Evolutionary conservation across 345 rosid species (phyloP).

Genomic region (Anastatica hierochuntica): DNA sequence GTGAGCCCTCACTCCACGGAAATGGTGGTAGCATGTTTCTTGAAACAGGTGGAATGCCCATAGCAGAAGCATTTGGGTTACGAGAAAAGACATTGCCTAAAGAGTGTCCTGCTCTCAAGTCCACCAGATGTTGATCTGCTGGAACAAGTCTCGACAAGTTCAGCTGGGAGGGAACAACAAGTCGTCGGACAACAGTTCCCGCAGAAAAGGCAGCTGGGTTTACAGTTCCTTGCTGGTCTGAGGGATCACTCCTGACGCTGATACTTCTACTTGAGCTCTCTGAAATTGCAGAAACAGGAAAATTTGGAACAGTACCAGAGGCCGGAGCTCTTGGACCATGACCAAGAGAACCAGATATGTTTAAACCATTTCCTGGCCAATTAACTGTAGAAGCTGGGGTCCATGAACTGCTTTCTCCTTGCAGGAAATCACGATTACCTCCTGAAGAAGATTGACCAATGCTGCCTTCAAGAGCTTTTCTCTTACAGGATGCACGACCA

Average conservation of each 20-base stretch:
- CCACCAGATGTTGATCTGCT: conserved; percentile 35
- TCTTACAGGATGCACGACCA: conserved; percentile 56
- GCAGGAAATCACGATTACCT: conserved; percentile 43
- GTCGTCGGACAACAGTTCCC: conserved; percentile 37
- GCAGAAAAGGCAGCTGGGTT: conserved; percentile 40
- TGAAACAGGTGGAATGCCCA: conserved; percentile 44
- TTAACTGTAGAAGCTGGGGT: conserved; percentile 29
- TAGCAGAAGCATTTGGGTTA: conserved; percentile 25
- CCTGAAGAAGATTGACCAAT: conserved; percentile 58
- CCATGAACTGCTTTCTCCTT: conserved; percentile 48
- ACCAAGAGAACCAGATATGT: conserved; percentile 31
- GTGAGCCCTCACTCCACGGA: conserved; percentile 45
- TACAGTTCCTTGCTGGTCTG: conserved; percentile 39
- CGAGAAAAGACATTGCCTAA: conserved; percentile 30
- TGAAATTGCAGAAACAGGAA: conserved; percentile 24
- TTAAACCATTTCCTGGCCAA: conserved; percentile 34
- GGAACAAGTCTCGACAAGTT: conserved; percentile 39
- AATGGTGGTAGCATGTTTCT: conserved; percentile 38
- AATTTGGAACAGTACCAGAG: conserved; percentile 31
- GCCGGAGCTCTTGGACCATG: conserved; percentile 36
- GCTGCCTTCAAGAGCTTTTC: conserved; percentile 64
- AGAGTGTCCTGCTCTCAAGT: conserved; percentile 31
- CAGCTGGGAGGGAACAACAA: conserved; percentile 29
- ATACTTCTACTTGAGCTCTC: conserved; percentile 52
- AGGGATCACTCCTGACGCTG: conserved; percentile 44